These are phyloP conservation scores for Trametes meyenii DNA, from an alignment of 768 basidiomycete species.

Conservation along the genomic window DNA sequence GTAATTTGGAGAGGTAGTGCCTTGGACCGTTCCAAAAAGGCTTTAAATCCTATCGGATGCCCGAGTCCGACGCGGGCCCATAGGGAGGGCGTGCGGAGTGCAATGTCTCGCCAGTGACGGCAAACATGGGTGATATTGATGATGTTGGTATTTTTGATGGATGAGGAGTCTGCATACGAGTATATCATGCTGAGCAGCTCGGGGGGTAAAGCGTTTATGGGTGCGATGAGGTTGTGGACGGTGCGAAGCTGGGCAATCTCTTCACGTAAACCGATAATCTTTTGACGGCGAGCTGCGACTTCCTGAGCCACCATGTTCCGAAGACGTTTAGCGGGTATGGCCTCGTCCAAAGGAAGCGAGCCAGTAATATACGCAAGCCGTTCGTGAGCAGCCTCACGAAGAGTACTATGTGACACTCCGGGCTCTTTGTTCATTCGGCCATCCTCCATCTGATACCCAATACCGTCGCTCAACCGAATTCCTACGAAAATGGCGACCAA, in stretches of 20 bases:
- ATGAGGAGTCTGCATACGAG: background rate
- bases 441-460: too few relatives aligned
- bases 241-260: background rate
- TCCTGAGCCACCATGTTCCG: too few relatives aligned
- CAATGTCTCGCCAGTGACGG: constrained; percentile 5
- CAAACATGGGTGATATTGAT: background rate
- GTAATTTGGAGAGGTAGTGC: background rate
- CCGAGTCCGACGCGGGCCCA: background rate
- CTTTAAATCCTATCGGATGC: background rate
- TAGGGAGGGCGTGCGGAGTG: background rate
- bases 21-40: constrained; percentile 3
- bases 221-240: background rate
- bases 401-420: too few relatives aligned
- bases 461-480: too few relatives aligned
- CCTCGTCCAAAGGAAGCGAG: too few relatives aligned
- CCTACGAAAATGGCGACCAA: too few relatives aligned
- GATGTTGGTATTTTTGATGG: background rate
- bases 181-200: constrained; percentile 3
- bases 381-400: too few relatives aligned
- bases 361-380: too few relatives aligned
- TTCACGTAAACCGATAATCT: too few relatives aligned
- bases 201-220: background rate
- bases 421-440: too few relatives aligned
- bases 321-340: too few relatives aligned
- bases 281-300: too few relatives aligned